phyloP scores from a whole-genome alignment of 805 yeast genomes.

The Pichia deserticola region DNA sequence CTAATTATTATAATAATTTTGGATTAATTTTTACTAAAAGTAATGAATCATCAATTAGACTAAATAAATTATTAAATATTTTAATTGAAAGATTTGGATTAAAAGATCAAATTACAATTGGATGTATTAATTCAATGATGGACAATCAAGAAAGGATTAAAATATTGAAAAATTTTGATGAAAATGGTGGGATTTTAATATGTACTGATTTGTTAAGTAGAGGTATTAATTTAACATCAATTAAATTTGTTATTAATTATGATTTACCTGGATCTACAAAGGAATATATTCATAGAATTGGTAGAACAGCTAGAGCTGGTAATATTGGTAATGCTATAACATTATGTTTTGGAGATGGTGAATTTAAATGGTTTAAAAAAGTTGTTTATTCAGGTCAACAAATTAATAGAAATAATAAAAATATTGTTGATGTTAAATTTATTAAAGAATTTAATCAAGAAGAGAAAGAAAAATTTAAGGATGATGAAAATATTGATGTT shows the following conservation, averaged over 20 bases:
- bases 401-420: conserved; percentile 41
- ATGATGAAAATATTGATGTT: not conserved
- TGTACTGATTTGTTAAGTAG: conserved; percentile 94
- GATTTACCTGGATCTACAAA: conserved; percentile 84
- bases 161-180: conserved; percentile 52
- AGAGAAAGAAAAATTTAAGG: conserved; percentile 4
- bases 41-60: conserved; percentile 81
- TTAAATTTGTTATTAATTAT: conserved; percentile 77
- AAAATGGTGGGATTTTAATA: conserved; percentile 42
- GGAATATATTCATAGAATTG: conserved; percentile 93
- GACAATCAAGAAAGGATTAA: conserved; percentile 46
- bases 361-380: conserved; percentile 53
- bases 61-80: conserved; percentile 51
- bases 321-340: conserved; percentile 68
- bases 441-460: conserved; percentile 13
- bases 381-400: conserved; percentile 39
- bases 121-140: conserved; percentile 54
- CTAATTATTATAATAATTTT: conserved; percentile 27
- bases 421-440: conserved; percentile 29
- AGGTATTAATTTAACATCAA: conserved; percentile 75
- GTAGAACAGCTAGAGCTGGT: conserved; percentile 95
- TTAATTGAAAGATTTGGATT: conserved; percentile 24
- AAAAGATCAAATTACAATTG: conserved; percentile 17
- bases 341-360: conserved; percentile 71
- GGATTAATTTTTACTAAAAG: conserved; percentile 64